Percentiles rank a stretch among this genome's conserved stretches.
These are phyloP conservation scores for Vitis hybrid DNA, from an alignment of 177 flowering plant species.

Conservation along the genomic window DNA sequence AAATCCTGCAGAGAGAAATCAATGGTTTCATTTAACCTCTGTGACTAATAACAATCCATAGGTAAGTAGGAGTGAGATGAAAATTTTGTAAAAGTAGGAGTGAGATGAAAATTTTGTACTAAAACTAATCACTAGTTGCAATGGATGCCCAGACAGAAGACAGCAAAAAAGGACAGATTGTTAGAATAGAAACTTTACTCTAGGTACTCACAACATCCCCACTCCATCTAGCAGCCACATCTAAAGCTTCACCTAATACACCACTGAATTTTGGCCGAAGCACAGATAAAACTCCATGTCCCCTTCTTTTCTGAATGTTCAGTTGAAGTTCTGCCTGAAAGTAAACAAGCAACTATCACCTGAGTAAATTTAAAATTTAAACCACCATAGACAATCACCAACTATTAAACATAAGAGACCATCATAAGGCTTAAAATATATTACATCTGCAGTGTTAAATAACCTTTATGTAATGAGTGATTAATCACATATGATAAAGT, in stretches of 20 bases:
- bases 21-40: no score
- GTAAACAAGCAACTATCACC: slow-evolving; percentile 5
- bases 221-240: slow-evolving; percentile 98
- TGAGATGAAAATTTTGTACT: no score
- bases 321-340: slow-evolving; percentile 95
- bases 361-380: not conserved
- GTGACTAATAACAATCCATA: no score
- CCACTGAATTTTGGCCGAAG: slow-evolving; percentile 97
- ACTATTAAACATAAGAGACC: not conserved
- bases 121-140: no score
- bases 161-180: not conserved
- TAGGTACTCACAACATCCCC: slow-evolving; percentile 90
- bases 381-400: not conserved
- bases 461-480: not conserved
- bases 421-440: not conserved
- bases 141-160: no score
- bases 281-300: slow-evolving; percentile 85
- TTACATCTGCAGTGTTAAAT: not conserved
- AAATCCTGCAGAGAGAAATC: no score
- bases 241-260: slow-evolving; percentile 88
- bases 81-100: no score
- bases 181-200: not conserved
- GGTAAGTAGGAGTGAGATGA: no score
- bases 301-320: slow-evolving; percentile 89
- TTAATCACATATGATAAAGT: not conserved